Conservation (phyloP, 306 rosid genomes). For the Dalbergia cultrata region DNA sequence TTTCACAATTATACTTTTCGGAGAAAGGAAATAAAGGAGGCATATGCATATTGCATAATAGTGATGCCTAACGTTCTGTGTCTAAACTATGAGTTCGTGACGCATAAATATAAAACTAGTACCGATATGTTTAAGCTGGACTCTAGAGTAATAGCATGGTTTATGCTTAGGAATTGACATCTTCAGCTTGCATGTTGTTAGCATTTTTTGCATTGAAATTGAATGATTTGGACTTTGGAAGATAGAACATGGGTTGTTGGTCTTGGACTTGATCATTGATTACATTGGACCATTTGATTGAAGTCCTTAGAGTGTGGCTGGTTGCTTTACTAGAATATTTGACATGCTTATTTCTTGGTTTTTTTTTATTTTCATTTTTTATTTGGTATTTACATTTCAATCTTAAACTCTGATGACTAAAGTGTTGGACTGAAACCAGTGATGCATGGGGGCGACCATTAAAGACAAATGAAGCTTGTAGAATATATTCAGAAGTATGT, state of each 20-base stretch:
- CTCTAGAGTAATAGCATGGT: background rate
- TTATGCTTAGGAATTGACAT: background rate
- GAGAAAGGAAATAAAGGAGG: background rate
- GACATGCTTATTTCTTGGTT: background rate
- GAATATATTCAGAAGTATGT: conserved; percentile 56
- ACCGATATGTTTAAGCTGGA: background rate
- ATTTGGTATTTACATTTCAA: background rate
- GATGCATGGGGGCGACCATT: background rate
- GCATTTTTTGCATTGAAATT: too few relatives aligned
- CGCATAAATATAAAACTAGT: background rate
- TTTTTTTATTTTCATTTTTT: too few relatives aligned
- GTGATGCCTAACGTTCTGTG: background rate
- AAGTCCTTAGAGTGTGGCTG: background rate
- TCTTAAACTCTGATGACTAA: background rate
- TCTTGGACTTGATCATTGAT: too few relatives aligned
- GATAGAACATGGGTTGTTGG: background rate
- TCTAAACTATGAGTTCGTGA: background rate
- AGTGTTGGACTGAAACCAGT: conserved; percentile 26
- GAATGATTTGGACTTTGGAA: too few relatives aligned
- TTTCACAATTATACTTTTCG: background rate
- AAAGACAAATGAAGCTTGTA: conserved; percentile 53
- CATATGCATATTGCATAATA: too few relatives aligned
- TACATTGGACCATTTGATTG: too few relatives aligned
- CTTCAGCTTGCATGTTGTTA: background rate
- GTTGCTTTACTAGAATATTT: background rate